phyloP scores from a whole-genome alignment of 306 rosid species.

The Vigna unguiculata region DNA sequence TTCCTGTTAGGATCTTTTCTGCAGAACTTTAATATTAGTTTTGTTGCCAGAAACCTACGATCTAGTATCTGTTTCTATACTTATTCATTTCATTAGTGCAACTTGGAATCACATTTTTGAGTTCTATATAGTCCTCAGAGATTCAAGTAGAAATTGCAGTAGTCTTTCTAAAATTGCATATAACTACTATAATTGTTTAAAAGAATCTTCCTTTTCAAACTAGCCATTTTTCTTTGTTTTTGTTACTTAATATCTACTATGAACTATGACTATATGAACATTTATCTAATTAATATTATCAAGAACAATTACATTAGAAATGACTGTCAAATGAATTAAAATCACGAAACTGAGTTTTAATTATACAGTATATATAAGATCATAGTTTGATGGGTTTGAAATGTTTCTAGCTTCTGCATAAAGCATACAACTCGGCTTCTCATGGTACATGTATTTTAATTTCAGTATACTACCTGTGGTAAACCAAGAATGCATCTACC shows the following conservation, averaged over 20 bases:
- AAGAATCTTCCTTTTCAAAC: not conserved
- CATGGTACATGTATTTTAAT: not conserved
- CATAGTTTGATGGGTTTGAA: not conserved
- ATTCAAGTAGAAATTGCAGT: not conserved
- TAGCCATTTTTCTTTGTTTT: not conserved
- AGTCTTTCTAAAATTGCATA: constrained; percentile 2
- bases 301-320: not conserved
- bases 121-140: constrained; percentile 4
- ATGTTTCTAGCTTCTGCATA: constrained; percentile 32
- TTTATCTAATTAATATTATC: constrained; percentile 9
- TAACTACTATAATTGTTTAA: not conserved
- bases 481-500: not conserved
- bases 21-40: not conserved
- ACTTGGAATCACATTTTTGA: constrained; percentile 30
- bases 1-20: not conserved
- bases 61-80: constrained; percentile 22
- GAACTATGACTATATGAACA: not conserved
- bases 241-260: constrained; percentile 1
- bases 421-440: constrained; percentile 21
- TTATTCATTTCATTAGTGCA: not conserved
- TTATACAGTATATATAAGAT: not conserved
- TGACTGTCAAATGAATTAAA: not conserved
- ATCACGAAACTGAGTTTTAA: not conserved
- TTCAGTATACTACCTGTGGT: not conserved
- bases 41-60: not conserved